Evolutionary conservation across 306 rosid species (phyloP).

Genomic region (Senna tora): DNA sequence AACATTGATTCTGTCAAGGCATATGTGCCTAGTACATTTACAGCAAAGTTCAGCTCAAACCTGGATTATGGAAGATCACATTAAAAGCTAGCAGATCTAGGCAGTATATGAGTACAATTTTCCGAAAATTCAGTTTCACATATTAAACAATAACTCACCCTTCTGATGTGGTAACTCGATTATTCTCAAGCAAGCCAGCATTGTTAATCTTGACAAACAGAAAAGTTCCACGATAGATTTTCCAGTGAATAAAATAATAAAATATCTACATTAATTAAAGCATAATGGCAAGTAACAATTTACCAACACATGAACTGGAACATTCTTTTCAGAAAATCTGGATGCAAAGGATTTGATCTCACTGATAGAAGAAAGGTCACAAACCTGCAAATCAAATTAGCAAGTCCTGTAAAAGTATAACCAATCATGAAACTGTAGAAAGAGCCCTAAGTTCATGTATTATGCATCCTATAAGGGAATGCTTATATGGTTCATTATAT

Average conservation of each 20-base stretch:
- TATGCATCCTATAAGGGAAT: slow-evolving; percentile 1
- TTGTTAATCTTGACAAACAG: slow-evolving; percentile 70
- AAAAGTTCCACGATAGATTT: slow-evolving; percentile 35
- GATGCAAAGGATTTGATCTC: slow-evolving; percentile 75
- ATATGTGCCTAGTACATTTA: slow-evolving; percentile 81
- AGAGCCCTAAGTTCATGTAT: neutral
- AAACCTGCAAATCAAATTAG: slow-evolving; percentile 61
- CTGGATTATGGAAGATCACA: slow-evolving; percentile 46
- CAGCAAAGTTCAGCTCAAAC: slow-evolving; percentile 81
- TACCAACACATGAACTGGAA: slow-evolving; percentile 88
- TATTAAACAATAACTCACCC: slow-evolving; percentile 57
- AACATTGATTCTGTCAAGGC: slow-evolving; percentile 73
- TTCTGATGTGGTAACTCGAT: slow-evolving; percentile 76
- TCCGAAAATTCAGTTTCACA: neutral
- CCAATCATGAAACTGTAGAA: slow-evolving; percentile 15
- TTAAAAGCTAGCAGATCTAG: slow-evolving; percentile 18
- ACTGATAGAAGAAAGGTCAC: slow-evolving; percentile 80
- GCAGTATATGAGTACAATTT: slow-evolving; percentile 6
- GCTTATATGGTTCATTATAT: neutral
- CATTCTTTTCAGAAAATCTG: slow-evolving; percentile 62
- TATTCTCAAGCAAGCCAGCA: slow-evolving; percentile 80
- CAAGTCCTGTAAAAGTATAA: slow-evolving; percentile 33
- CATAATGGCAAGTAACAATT: slow-evolving; percentile 5
- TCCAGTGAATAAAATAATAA: slow-evolving; percentile 15
- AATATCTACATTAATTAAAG: neutral